Evolutionary conservation across 768 basidiomycete species (phyloP), one percentile per base, ranked within the genome.

Genomic region (Stropharia rugosoannulata): DNA sequence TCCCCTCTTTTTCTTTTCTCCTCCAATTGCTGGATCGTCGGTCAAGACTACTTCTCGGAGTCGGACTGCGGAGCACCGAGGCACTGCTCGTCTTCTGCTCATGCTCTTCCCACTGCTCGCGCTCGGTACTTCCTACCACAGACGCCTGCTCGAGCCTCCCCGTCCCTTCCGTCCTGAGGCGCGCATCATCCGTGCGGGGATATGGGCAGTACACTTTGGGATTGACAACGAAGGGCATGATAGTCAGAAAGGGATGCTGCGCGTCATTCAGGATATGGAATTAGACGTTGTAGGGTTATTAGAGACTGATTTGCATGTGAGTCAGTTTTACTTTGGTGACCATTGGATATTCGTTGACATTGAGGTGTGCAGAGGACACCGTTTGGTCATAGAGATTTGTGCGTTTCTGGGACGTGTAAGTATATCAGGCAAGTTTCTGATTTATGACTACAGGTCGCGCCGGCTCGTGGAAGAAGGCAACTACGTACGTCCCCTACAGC

Each of bases 191-290:
- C 87, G 84, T 16, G 86, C 89, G 4, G 93, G 90, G 3, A 92
- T 95, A 27, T 95, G 93, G 93, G 93, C 94, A 0, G 79, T 96
- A 22, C 94, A 96, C 68, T 96, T 96, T 66, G 94, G 94, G 51
- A 74, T 83, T 25, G 84, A 93, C 69, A 85, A 90, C 59, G 82
- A 80, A 41, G 86, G 89, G 2, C 69, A 82, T 57, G 90, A 92
- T 61, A 90, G 89, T 64, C 89, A 90, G 67, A 68, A 80, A 40
- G 75, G 85, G 4, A 83, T 91, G 66, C 74, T 82, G 58, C 80
- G 86, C 55, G 64, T 80, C 22, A 69, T 80, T 4, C 69, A 60
- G 73, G 93, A 94, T 63, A 85, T 94, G 84, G 74, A 95, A 56
- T 76, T 96, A 15, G 94, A 96, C 66, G 78, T 96, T 1, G 81